These are phyloP conservation scores for Magnusiomyces ingens DNA, from an alignment of 1,139 yeast species.

Conservation along the genomic window DNA sequence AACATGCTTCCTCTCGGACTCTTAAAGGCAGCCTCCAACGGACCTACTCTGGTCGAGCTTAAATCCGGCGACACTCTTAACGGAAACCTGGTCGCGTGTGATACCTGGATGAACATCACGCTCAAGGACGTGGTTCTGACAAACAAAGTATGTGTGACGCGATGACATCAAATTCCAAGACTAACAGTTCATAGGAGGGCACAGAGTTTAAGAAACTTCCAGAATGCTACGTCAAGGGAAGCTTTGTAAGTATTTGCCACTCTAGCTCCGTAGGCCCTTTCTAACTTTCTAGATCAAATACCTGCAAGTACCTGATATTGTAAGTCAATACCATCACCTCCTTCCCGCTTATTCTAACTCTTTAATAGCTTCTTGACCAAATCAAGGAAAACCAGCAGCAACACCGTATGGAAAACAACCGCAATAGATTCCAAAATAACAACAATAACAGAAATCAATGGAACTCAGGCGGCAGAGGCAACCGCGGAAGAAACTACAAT, in stretches of 20 bases:
- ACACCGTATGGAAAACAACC: constrained; percentile 46
- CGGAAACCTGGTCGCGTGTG: constrained; percentile 82
- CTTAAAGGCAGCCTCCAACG: constrained; percentile 85
- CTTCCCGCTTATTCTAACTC: not conserved
- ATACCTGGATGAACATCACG: constrained; percentile 93
- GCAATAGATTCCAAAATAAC: constrained; percentile 27
- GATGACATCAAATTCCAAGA: not conserved
- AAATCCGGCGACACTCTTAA: constrained; percentile 87
- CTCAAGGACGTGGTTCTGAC: constrained; percentile 72
- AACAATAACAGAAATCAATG: constrained; percentile 21
- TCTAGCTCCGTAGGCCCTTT: not conserved
- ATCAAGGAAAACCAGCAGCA: constrained; percentile 65
- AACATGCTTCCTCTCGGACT: constrained; percentile 75
- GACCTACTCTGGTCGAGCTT: constrained; percentile 81
- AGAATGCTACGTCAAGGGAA: constrained; percentile 82
- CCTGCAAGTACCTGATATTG: constrained; percentile 51
- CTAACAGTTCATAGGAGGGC: constrained; percentile 37
- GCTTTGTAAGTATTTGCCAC: constrained; percentile 37
- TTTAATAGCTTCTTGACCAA: constrained; percentile 31
- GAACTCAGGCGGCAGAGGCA: constrained; percentile 22
- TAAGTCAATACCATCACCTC: constrained; percentile 27
- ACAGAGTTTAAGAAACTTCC: constrained; percentile 60
- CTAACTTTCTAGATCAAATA: constrained; percentile 42
- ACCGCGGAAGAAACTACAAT: constrained; percentile 15
- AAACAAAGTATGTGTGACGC: constrained; percentile 34